Percentiles rank a stretch among this genome's conserved stretches.
Evolutionary conservation across 352 stramenopile genomes (phyloP).

Genomic region (Pythium dissimile): DNA sequence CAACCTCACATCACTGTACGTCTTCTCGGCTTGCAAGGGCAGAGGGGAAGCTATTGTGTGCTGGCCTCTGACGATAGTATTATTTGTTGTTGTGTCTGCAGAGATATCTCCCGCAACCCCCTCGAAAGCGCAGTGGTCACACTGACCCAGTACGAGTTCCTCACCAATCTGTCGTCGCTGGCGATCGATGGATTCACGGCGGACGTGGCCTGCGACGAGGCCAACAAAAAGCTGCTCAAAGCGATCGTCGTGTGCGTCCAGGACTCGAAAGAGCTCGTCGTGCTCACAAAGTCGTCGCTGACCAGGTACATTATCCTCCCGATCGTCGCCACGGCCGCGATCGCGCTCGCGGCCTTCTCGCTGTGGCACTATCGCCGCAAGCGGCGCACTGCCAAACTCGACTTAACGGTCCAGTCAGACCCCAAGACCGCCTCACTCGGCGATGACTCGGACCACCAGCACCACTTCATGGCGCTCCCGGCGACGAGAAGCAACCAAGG

Average conservation of each 20-base stretch:
- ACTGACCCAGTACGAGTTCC: not conserved
- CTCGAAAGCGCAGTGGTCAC: not conserved
- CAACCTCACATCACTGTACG: constrained; percentile 16
- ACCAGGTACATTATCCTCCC: constrained; percentile 8
- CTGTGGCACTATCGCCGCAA: constrained; percentile 8
- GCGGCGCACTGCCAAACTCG: not conserved
- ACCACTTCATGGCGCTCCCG: too few species aligned
- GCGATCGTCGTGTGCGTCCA: constrained; percentile 1
- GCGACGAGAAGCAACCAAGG: too few species aligned
- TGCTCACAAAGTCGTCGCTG: constrained; percentile 3
- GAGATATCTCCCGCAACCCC: constrained; percentile 7
- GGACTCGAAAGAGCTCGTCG: not conserved
- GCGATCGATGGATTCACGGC: not conserved
- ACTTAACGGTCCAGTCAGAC: not conserved
- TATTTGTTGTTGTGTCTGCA: not conserved
- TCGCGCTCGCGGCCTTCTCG: not conserved
- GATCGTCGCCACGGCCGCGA: not conserved
- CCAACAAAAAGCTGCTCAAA: not conserved
- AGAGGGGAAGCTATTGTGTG: not conserved
- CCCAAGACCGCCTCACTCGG: not conserved
- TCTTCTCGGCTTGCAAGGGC: not conserved
- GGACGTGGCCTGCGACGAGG: not conserved
- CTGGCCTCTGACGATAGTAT: too few species aligned
- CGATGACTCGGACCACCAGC: not conserved
- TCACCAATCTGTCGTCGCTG: constrained; percentile 1